Percentiles rank a stretch among this genome's conserved stretches.
Evolutionary conservation across 2,329 filamentous ascomycete species (phyloP).

Genomic region (Chaetomiaceae sp.): DNA sequence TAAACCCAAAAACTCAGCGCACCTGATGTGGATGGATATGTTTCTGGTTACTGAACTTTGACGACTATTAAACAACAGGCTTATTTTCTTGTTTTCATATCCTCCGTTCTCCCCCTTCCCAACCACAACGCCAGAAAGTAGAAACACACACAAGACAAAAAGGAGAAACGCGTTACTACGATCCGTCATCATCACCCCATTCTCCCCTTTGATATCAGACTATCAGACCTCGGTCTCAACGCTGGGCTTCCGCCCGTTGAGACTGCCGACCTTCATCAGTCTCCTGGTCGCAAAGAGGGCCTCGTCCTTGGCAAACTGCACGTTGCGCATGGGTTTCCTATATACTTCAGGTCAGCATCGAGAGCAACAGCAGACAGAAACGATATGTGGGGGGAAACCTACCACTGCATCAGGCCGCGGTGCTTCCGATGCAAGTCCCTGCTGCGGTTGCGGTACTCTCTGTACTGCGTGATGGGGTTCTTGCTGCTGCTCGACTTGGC

Average conservation of each 20-base stretch:
- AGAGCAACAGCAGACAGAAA: background rate
- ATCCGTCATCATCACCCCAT: background rate
- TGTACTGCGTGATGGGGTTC: constrained; percentile 54
- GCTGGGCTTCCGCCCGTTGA: constrained; percentile 80
- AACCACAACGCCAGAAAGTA: no score
- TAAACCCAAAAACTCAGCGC: no score
- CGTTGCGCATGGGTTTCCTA: constrained; percentile 73
- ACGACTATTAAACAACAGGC: no score
- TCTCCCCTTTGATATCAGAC: no score
- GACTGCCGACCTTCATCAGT: constrained; percentile 68
- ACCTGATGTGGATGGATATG: no score
- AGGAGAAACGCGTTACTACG: background rate
- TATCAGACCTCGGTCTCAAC: constrained; percentile 70
- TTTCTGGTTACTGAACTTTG: no score
- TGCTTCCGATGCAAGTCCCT: constrained; percentile 80
- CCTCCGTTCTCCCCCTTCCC: no score
- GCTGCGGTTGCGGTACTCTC: constrained; percentile 63
- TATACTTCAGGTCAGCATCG: background rate
- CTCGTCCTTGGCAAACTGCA: constrained; percentile 83
- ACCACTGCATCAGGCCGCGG: constrained; percentile 89
- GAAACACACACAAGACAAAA: background rate
- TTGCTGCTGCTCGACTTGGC: constrained; percentile 33
- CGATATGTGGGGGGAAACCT: constrained; percentile 12
- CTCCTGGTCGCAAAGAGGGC: constrained; percentile 72
- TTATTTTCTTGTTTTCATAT: no score